Base-by-base conservation (phyloP, 208 protist species). In the Naegleria lovaniensis region DNA sequence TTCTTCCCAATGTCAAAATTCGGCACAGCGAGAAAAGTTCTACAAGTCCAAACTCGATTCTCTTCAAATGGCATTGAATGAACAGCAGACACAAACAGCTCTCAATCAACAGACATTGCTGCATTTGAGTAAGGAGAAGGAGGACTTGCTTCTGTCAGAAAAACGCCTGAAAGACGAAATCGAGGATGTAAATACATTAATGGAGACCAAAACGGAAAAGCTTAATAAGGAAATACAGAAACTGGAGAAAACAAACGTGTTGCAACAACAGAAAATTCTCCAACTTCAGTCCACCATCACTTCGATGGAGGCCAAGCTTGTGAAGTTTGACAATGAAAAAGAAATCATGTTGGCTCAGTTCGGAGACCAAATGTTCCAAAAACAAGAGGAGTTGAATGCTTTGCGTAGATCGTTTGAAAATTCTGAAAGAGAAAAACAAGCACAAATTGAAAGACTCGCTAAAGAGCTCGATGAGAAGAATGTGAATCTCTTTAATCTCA, bases 91-190 rank as follows among this genome's bases (percentile, higher is more conserved):
- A 43, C 83, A 85, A 85, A 25, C 11, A 43, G 33, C 36, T 16
- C 25, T 85, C 9, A 39, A 48, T 0, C 83, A 85, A n/a, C 83
- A 85, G 29, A 85, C 16, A 0, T 16, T 38, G 0, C 0, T 48
- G 5, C 83, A 85, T 48, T 16, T 43, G 9, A 40, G 11, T 85
- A 85, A 85, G 83, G 83, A 85, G 41, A 85, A 85, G 83, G 83
- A 85, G 83, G 38, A 39, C 11, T 19, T 85, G 0, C 9, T n/a
- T 33, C 0, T 85, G 9, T 40, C 36, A 19, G 83, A 85, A 43
- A 40, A 85, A 16, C 39, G 38, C 15, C 36, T 85, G 0, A 51
- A 85, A n/a, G 83, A 48, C 16, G 39, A 85, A 85, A 29, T 85
- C 0, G 9, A 48, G 9, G 36, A 85, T 48, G 15, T 40, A 16